Percentiles rank a stretch among this genome's conserved stretches.
These are phyloP conservation scores for Penicillium sp. DNA, from an alignment of 2,329 filamentous ascomycete genomes.

Conservation along the genomic window DNA sequence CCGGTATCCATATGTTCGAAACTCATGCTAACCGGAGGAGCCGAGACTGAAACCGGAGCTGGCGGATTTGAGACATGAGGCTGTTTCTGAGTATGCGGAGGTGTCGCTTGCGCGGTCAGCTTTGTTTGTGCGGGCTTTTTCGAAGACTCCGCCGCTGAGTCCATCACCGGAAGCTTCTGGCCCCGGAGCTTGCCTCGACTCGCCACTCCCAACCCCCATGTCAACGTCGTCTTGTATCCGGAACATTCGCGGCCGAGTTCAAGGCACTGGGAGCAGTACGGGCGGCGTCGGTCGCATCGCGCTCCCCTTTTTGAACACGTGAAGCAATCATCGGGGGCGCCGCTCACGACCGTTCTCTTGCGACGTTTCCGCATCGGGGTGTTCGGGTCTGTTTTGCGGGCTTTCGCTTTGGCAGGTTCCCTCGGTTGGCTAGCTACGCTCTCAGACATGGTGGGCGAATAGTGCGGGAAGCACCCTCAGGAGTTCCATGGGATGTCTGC, in stretches of 20 bases:
- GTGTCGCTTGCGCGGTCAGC: not conserved
- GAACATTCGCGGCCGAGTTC: slow-evolving; percentile 90
- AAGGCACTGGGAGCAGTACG: slow-evolving; percentile 93
- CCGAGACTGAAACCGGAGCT: slow-evolving; percentile 2
- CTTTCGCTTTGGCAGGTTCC: slow-evolving; percentile 26
- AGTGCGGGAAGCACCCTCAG: slow-evolving; percentile 8
- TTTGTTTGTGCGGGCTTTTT: not conserved
- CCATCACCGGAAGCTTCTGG: slow-evolving; percentile 67
- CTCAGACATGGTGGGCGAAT: slow-evolving; percentile 18
- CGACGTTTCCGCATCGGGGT: slow-evolving; percentile 64
- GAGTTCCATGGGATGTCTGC: slow-evolving; percentile 15
- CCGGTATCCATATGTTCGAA: slow-evolving; percentile 5
- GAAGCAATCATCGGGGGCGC: slow-evolving; percentile 93
- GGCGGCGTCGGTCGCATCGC: slow-evolving; percentile 86
- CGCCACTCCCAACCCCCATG: slow-evolving; percentile 93
- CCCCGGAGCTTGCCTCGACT: slow-evolving; percentile 93
- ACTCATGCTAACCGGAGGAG: slow-evolving; percentile 3
- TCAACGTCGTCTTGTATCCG: slow-evolving; percentile 94
- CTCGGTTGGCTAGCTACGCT: slow-evolving; percentile 14
- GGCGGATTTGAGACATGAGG: slow-evolving; percentile 4
- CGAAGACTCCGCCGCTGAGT: slow-evolving; percentile 44
- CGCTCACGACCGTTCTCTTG: slow-evolving; percentile 82
- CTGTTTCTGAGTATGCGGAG: slow-evolving; percentile 11
- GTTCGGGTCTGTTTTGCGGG: slow-evolving; percentile 27
- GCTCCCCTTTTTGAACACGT: slow-evolving; percentile 79